Evolutionary conservation across 2,329 filamentous ascomycete genomes (phyloP).

Genomic region (Trichophyton rubrum): DNA sequence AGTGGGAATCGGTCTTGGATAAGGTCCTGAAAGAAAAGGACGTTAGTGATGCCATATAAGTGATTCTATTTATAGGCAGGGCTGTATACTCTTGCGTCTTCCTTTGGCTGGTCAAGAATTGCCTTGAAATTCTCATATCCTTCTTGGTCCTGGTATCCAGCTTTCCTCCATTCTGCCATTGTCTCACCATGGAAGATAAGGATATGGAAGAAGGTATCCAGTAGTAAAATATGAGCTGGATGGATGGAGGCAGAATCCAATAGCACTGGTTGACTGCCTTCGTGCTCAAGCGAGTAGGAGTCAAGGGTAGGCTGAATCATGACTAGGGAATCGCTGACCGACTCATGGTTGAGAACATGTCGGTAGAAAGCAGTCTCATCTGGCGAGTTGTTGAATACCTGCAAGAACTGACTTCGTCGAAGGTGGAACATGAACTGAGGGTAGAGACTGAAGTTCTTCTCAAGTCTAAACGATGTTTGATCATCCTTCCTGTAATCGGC

Average conservation of each 20-base stretch:
- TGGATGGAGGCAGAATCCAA: constrained; percentile 95
- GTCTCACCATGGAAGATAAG: constrained; percentile 98
- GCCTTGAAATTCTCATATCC: constrained; percentile 92
- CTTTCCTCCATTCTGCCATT: constrained; percentile 94
- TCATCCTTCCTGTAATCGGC: constrained; percentile 98
- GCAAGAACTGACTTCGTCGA: constrained; percentile 88
- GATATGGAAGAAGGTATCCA: constrained; percentile 99
- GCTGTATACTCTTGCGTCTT: constrained; percentile 72
- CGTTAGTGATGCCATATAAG: background rate
- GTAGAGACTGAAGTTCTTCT: constrained; percentile 98
- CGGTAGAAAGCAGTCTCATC: constrained; percentile 99
- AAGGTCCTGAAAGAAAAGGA: constrained; percentile 52
- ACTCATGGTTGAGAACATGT: constrained; percentile 93
- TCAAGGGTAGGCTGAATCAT: constrained; percentile 99
- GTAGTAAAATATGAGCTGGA: constrained; percentile 78
- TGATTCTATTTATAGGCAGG: background rate
- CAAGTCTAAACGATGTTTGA: constrained; percentile 85
- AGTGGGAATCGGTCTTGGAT: constrained; percentile 97
- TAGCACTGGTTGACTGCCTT: constrained; percentile 83
- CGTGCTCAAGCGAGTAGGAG: constrained; percentile 93
- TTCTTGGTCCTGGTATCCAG: constrained; percentile 94
- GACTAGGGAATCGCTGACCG: constrained; percentile 88
- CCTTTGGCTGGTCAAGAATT: constrained; percentile 83
- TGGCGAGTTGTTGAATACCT: constrained; percentile 98
- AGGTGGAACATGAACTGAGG: constrained; percentile 99